Evolutionary conservation across 148 eudicot species (phyloP).

Genomic region (Diospyros kaki): DNA sequence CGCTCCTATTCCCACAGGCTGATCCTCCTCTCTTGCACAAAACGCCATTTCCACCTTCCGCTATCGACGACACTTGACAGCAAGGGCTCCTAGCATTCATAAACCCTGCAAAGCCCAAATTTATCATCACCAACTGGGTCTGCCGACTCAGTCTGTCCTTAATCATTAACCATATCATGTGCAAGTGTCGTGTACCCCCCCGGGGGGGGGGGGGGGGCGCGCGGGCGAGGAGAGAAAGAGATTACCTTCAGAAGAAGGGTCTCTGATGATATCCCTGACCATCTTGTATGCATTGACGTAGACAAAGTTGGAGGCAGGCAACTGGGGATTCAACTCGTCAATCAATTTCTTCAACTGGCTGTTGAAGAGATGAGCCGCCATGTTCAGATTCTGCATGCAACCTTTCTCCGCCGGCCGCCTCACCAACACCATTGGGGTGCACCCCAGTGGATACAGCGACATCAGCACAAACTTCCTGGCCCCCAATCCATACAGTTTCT

Average conservation of each 20-base stretch:
- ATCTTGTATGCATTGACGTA: slow-evolving; percentile 7
- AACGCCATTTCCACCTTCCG: slow-evolving; percentile 15
- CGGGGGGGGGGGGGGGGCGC: no score
- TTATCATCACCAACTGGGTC: no score
- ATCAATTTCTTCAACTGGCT: neutral
- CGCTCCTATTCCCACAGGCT: slow-evolving; percentile 25
- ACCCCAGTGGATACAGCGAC: slow-evolving; percentile 11
- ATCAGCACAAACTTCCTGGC: slow-evolving; percentile 7
- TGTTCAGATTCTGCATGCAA: neutral
- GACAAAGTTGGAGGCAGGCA: slow-evolving; percentile 9
- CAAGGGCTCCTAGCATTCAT: slow-evolving; percentile 12
- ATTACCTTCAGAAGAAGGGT: neutral
- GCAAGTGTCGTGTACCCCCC: no score
- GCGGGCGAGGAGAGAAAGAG: no score
- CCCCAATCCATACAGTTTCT: slow-evolving; percentile 5
- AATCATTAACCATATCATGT: no score
- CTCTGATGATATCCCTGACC: slow-evolving; percentile 3
- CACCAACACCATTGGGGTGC: neutral
- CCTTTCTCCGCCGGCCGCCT: neutral
- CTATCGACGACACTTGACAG: slow-evolving; percentile 17
- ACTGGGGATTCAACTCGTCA: neutral
- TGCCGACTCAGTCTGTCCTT: no score
- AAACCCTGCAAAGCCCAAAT: slow-evolving; percentile 17
- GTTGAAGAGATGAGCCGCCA: slow-evolving; percentile 11
- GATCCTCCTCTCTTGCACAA: slow-evolving; percentile 33